phyloP scores from a whole-genome alignment of 106 monocot species.

The Acorus calamus region DNA sequence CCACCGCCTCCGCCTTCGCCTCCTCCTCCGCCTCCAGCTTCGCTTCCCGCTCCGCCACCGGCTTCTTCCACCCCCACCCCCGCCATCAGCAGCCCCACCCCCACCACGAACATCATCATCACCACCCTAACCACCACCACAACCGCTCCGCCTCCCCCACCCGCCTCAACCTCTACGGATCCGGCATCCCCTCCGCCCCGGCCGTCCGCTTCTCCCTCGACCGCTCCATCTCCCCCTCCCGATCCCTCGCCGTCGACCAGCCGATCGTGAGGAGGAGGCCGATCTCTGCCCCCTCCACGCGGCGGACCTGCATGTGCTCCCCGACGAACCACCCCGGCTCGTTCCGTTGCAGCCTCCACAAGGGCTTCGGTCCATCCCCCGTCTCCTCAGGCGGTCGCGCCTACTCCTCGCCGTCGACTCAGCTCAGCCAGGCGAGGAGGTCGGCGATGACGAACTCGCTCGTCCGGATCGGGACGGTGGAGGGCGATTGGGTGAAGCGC shows the following conservation, averaged over 20 bases:
- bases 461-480: slow-evolving; percentile 77
- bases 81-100: slow-evolving; percentile 4
- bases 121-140: not conserved
- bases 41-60: not conserved
- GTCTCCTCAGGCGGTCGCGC: not conserved
- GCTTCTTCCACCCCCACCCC: not conserved
- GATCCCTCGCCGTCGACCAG: slow-evolving; percentile 13
- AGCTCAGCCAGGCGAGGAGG: slow-evolving; percentile 42
- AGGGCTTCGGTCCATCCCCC: slow-evolving; percentile 10
- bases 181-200: slow-evolving; percentile 1
- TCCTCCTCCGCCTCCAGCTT: slow-evolving; percentile 9
- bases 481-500: slow-evolving; percentile 73
- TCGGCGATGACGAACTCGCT: slow-evolving; percentile 91
- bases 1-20: slow-evolving; percentile 5
- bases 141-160: slow-evolving; percentile 42
- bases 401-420: slow-evolving; percentile 22
- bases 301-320: slow-evolving; percentile 68
- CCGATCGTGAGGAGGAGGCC: not conserved
- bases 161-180: slow-evolving; percentile 43
- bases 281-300: slow-evolving; percentile 2
- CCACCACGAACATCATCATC: not conserved
- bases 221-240: slow-evolving; percentile 26
- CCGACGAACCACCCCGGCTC: slow-evolving; percentile 91
- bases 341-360: slow-evolving; percentile 82
- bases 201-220: slow-evolving; percentile 50